A percentile compares a stretch with the other conserved stretches of the same genome.
Evolutionary conservation across 2,329 filamentous ascomycete species (phyloP).

Genomic region (Aspergillus fumigatus): DNA sequence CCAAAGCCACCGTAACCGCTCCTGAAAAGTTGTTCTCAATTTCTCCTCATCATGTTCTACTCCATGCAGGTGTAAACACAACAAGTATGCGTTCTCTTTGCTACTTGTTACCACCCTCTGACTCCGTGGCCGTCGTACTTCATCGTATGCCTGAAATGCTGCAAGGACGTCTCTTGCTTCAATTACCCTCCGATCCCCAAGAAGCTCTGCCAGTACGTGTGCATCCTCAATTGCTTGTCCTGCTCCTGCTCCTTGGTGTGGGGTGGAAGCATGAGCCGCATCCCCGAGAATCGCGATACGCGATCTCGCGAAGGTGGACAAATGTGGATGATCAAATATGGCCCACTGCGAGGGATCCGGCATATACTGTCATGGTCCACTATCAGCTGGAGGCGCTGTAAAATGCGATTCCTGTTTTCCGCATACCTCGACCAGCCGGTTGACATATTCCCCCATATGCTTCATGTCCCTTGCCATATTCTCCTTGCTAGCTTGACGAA

Average conservation of each 20-base stretch:
- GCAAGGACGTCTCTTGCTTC: conserved; percentile 33
- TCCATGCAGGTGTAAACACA: conserved; percentile 23
- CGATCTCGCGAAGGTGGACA: conserved; percentile 27
- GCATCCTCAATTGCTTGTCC: conserved; percentile 39
- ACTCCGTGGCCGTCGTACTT: conserved; percentile 45
- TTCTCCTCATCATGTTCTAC: conserved; percentile 25
- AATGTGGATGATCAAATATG: conserved; percentile 30
- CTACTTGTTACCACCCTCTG: conserved; percentile 51
- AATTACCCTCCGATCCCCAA: conserved; percentile 37
- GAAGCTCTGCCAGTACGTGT: conserved; percentile 39
- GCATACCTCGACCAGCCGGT: conserved; percentile 25
- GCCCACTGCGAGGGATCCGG: conserved; percentile 34
- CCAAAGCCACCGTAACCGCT: conserved; percentile 31
- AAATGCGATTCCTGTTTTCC: background rate
- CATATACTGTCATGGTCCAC: conserved; percentile 18
- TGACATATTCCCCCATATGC: conserved; percentile 26
- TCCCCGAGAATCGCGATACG: conserved; percentile 33
- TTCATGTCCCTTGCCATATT: conserved; percentile 25
- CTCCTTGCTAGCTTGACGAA: conserved; percentile 24
- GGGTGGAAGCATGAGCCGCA: conserved; percentile 37
- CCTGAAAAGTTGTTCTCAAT: conserved; percentile 18
- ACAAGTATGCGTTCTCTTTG: conserved; percentile 36
- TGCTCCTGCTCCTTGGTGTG: conserved; percentile 36
- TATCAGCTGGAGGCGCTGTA: background rate
- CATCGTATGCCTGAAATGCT: conserved; percentile 51